Evolutionary conservation across 2,329 filamentous ascomycete species (phyloP), one percentile per base, ranked within the genome.

Genomic region (Onygena corvina): DNA sequence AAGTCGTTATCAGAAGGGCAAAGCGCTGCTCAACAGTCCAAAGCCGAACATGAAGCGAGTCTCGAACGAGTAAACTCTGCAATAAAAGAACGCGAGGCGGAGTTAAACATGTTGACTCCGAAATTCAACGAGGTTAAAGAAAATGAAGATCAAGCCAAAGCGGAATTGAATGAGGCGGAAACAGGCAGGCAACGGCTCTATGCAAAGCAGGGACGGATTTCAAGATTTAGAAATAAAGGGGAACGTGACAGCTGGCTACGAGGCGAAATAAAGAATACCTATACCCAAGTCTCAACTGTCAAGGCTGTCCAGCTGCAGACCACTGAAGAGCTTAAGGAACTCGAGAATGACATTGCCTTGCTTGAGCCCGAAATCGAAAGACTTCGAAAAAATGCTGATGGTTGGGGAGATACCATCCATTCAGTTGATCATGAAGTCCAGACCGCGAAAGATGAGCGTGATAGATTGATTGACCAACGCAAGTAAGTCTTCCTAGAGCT

Each of bases 151-250:
- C 75, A 78, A 12, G 72, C 86, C 23, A 83, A 81, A 59, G 73
- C 81, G 49, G 79, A 84, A 52, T 74, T 96, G 8, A 83, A 88
- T 42, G 75, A 84, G 46, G 84, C 84, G 0, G 84, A 93, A 59
- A 82, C 82, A 5, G 76, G 78, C 3, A 77, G 86, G 35, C 80
- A 84, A 55, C 81, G 89, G 31, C 76, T 98, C 5, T 86, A 94
- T 61, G 86, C 85, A 46, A 98, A 98, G 65, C 90, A 98, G 67
- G 87, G 84, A 36, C 83, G 90, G 40, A 88, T 84, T 56, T 83
- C 84, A 14, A 84, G 87, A 54, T 98, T 94, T 66, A 84, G 77
- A 61, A 93, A 80, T 64, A 94, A 94, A 70, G 77, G 79, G 6
- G 87, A 96, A 62, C 82, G 93, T 36, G 90, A 98, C 64, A 77